A percentile compares a stretch with the other conserved stretches of the same genome.
Evolutionary conservation across 176 grass and related monocot genomes (phyloP).

Genomic region (Alopecurus myosuroides): DNA sequence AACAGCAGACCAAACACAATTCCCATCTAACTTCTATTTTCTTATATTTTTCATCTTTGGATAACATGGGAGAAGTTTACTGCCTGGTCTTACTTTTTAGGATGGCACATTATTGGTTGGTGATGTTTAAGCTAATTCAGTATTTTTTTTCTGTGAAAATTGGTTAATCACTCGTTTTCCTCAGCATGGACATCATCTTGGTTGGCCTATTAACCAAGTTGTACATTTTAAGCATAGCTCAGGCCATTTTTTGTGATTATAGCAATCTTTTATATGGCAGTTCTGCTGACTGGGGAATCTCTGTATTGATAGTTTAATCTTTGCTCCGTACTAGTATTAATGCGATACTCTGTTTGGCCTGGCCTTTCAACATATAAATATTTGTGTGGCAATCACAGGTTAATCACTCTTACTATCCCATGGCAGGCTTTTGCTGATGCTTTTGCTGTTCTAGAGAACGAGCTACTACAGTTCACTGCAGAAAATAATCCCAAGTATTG

Average conservation of each 20-base stretch:
- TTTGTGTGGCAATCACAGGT: not conserved
- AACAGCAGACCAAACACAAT: no score
- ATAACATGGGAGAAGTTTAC: no score
- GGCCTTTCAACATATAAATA: constrained; percentile 8
- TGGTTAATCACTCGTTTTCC: constrained; percentile 83
- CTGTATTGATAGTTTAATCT: no score
- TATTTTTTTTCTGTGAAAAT: not conserved
- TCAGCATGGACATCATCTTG: constrained; percentile 95
- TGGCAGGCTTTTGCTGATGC: constrained; percentile 95
- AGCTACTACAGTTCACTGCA: no score
- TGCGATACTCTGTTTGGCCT: constrained; percentile 13
- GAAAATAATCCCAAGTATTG: no score
- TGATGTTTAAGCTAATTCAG: constrained; percentile 5
- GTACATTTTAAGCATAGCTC: not conserved
- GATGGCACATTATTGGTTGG: not conserved
- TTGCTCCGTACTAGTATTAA: not conserved
- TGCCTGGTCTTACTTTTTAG: no score
- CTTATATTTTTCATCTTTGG: no score
- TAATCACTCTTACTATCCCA: not conserved
- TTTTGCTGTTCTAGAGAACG: no score
- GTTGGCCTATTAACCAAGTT: constrained; percentile 63
- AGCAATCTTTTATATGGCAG: not conserved
- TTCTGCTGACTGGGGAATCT: constrained; percentile 1
- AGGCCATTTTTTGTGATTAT: not conserved
- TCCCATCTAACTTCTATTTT: no score